These are phyloP conservation scores for Curvularia hawaiiensis DNA, from an alignment of 2,329 filamentous ascomycete genomes.

Conservation along the genomic window DNA sequence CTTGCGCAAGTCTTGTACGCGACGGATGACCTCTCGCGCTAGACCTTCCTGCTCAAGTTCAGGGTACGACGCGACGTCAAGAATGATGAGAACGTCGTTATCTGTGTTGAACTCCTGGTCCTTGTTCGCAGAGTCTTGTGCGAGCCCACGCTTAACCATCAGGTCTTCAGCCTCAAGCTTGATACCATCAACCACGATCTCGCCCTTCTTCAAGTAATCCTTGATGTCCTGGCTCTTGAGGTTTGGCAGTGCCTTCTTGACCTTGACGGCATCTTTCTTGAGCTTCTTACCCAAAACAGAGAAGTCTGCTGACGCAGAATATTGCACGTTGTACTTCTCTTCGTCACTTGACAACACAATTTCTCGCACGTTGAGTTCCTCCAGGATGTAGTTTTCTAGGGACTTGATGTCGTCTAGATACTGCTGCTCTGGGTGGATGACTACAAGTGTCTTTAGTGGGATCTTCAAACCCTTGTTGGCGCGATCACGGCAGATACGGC, in stretches of 20 bases:
- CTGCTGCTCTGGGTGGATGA: conserved; percentile 81
- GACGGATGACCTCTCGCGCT: conserved; percentile 89
- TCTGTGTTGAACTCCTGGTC: conserved; percentile 87
- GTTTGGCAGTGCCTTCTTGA: conserved; percentile 85
- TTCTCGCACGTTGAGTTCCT: conserved; percentile 90
- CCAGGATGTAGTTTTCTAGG: conserved; percentile 83
- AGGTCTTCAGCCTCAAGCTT: conserved; percentile 81
- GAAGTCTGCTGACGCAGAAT: conserved; percentile 90
- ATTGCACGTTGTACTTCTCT: conserved; percentile 88
- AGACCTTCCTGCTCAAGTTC: conserved; percentile 88
- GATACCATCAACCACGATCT: conserved; percentile 85
- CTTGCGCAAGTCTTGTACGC: conserved; percentile 91
- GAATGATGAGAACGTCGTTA: conserved; percentile 85
- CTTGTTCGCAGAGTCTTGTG: conserved; percentile 71
- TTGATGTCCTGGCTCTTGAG: conserved; percentile 83
- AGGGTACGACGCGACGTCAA: conserved; percentile 82
- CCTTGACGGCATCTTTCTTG: conserved; percentile 89
- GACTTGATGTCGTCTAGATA: conserved; percentile 88
- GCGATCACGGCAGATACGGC: conserved; percentile 82
- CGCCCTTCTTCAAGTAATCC: conserved; percentile 72
- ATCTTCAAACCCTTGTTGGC: conserved; percentile 86
- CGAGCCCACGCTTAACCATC: conserved; percentile 78
- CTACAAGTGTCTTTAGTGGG: conserved; percentile 84
- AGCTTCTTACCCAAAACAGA: conserved; percentile 94
- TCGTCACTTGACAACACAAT: conserved; percentile 85